These are phyloP conservation scores for Papiliotrema terrestris DNA, from an alignment of 1,284 basidiomycete genomes.

Conservation along the genomic window DNA sequence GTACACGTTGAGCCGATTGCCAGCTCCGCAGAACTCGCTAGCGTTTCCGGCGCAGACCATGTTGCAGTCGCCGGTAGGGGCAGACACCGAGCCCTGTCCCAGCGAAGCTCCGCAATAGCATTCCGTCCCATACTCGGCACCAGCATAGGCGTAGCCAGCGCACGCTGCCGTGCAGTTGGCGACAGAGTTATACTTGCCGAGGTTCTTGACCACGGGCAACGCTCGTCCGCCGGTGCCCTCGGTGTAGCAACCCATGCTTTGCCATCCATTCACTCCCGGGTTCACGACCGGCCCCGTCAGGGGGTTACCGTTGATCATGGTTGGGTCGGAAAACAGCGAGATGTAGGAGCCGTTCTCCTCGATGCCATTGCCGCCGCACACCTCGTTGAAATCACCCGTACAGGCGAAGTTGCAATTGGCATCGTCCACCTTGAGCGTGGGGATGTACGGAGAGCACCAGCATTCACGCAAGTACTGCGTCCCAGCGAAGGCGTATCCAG, in stretches of 20 bases:
- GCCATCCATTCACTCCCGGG: slow-evolving; percentile 2
- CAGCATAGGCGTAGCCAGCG: slow-evolving; percentile 10
- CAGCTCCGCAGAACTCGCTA: slow-evolving; percentile 5
- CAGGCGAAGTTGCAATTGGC: background rate
- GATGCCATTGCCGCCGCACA: background rate
- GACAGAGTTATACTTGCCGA: slow-evolving; percentile 14
- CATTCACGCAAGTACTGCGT: slow-evolving; percentile 35
- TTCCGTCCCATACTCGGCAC: slow-evolving; percentile 19
- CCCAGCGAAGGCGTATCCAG: slow-evolving; percentile 23
- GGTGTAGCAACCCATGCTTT: slow-evolving; percentile 9
- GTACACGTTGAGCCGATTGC: slow-evolving; percentile 8
- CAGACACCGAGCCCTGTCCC: slow-evolving; percentile 15
- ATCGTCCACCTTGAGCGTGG: background rate
- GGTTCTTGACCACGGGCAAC: slow-evolving; percentile 1
- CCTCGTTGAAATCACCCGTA: background rate
- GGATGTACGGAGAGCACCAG: slow-evolving; percentile 15
- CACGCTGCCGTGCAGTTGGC: slow-evolving; percentile 30
- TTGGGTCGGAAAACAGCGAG: background rate
- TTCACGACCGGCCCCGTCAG: background rate
- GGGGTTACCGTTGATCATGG: background rate
- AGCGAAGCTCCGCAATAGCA: slow-evolving; percentile 25
- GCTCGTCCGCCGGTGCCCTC: slow-evolving; percentile 15
- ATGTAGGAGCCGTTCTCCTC: background rate
- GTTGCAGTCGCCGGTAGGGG: slow-evolving; percentile 17
- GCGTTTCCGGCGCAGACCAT: slow-evolving; percentile 27